Percentiles rank a stretch among this genome's conserved stretches.
Conservation (phyloP, 352 stramenopile genomes). For the Globisporangium paroecandrum region DNA sequence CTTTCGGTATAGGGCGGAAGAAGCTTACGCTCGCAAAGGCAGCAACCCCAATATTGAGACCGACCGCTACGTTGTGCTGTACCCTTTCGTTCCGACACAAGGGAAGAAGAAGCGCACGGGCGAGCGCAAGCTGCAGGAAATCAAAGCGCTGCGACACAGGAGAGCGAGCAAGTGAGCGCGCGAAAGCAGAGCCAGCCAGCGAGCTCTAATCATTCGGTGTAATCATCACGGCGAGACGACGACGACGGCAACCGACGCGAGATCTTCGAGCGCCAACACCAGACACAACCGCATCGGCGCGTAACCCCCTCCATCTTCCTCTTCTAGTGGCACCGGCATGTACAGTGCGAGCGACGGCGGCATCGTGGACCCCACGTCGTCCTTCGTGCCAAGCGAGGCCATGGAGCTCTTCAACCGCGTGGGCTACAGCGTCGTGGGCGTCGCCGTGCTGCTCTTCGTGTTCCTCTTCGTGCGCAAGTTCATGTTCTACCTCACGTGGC, state of each 20-base stretch:
- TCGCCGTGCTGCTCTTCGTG: slow-evolving; percentile 36
- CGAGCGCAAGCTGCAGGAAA: neutral
- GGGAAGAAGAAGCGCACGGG: neutral
- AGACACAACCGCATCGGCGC: neutral
- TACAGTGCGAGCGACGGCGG: slow-evolving; percentile 10
- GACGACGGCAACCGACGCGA: neutral
- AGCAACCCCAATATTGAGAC: neutral
- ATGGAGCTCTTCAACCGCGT: slow-evolving; percentile 58
- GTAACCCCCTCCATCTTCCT: neutral
- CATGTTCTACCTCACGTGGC: slow-evolving; percentile 81
- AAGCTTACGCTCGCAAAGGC: neutral
- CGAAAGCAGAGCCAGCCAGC: neutral
- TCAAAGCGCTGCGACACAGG: neutral
- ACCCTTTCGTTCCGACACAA: slow-evolving; percentile 1
- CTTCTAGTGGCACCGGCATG: neutral
- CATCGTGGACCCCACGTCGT: slow-evolving; percentile 44
- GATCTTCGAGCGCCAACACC: neutral
- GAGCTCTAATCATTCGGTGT: neutral
- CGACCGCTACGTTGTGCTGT: neutral
- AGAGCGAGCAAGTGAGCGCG: neutral
- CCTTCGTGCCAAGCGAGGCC: slow-evolving; percentile 46
- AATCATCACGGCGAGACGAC: neutral
- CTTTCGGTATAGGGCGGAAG: neutral
- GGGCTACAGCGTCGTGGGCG: slow-evolving; percentile 48
- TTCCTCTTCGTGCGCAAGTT: slow-evolving; percentile 69